These are phyloP conservation scores for Starmerella vaccinii DNA, from an alignment of 805 yeast genomes.

Conservation along the genomic window DNA sequence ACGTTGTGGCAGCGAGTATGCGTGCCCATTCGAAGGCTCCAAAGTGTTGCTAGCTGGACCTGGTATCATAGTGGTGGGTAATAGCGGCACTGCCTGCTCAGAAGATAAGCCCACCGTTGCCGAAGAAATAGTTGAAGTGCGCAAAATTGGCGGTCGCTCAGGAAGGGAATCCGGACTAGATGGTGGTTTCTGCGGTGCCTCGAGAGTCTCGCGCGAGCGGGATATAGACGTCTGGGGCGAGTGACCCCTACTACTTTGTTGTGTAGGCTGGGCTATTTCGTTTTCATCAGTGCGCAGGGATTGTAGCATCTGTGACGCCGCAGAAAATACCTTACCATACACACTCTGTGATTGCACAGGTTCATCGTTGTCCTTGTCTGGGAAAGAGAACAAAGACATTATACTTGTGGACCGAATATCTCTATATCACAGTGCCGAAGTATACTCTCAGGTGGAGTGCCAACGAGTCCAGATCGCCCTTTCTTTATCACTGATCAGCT, in stretches of 20 bases:
- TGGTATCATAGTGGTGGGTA: slow-evolving; percentile 3
- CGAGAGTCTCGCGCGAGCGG: neutral
- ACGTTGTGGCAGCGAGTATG: neutral
- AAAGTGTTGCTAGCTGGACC: neutral
- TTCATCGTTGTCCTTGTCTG: slow-evolving; percentile 12
- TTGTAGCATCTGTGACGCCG: slow-evolving; percentile 21
- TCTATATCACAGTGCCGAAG: too few relatives aligned
- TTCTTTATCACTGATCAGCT: too few relatives aligned
- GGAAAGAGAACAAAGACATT: slow-evolving; percentile 21
- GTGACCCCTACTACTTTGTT: neutral
- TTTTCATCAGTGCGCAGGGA: slow-evolving; percentile 18
- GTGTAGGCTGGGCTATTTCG: neutral
- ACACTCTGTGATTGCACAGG: slow-evolving; percentile 6
- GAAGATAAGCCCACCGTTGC: slow-evolving; percentile 18
- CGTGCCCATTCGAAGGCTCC: neutral
- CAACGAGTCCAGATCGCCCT: too few relatives aligned
- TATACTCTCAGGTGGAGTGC: too few relatives aligned
- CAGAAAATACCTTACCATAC: slow-evolving; percentile 20
- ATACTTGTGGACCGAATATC: too few relatives aligned
- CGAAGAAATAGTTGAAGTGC: slow-evolving; percentile 4
- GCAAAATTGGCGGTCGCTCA: slow-evolving; percentile 6
- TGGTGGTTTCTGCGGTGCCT: neutral
- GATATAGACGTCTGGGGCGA: neutral
- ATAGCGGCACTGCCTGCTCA: slow-evolving; percentile 19
- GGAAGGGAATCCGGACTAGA: neutral